A percentile compares a stretch with the other conserved stretches of the same genome.
Evolutionary conservation across 805 yeast genomes (phyloP).

Genomic region (Myxozyma neglecta): DNA sequence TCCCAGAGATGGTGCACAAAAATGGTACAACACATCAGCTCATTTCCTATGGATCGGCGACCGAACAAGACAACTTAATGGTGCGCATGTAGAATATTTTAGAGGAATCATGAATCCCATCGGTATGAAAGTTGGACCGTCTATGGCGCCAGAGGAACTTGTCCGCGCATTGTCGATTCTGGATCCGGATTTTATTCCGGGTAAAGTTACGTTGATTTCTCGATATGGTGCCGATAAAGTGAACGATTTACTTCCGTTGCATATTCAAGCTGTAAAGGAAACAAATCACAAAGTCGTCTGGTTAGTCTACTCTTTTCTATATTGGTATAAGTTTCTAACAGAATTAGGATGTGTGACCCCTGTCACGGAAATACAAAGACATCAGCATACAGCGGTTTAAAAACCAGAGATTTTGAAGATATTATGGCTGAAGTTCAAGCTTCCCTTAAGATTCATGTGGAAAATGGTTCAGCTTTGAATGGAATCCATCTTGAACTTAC

Average conservation of each 20-base stretch:
- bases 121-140: slow-evolving; percentile 49
- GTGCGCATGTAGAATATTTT: slow-evolving; percentile 50
- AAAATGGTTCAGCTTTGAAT: slow-evolving; percentile 39
- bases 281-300: slow-evolving; percentile 46
- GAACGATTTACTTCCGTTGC: slow-evolving; percentile 42
- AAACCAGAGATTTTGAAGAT: slow-evolving; percentile 47
- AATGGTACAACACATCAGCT: slow-evolving; percentile 46
- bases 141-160: slow-evolving; percentile 44
- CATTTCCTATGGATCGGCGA: slow-evolving; percentile 50
- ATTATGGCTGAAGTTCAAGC: slow-evolving; percentile 43
- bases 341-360: slow-evolving; percentile 43
- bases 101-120: slow-evolving; percentile 47
- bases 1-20: slow-evolving; percentile 27
- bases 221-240: slow-evolving; percentile 46
- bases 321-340: neutral
- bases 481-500: slow-evolving; percentile 48
- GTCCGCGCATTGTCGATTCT: slow-evolving; percentile 43
- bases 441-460: slow-evolving; percentile 43
- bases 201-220: slow-evolving; percentile 46
- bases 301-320: slow-evolving; percentile 27
- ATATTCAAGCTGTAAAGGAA: slow-evolving; percentile 43
- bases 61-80: slow-evolving; percentile 46
- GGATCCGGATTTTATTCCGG: slow-evolving; percentile 43
- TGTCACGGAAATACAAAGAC: slow-evolving; percentile 49
- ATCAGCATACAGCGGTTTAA: slow-evolving; percentile 43